These are phyloP conservation scores for Miscanthus sacchariflorus DNA, from an alignment of 202 grass and related monocot species.

Conservation along the genomic window DNA sequence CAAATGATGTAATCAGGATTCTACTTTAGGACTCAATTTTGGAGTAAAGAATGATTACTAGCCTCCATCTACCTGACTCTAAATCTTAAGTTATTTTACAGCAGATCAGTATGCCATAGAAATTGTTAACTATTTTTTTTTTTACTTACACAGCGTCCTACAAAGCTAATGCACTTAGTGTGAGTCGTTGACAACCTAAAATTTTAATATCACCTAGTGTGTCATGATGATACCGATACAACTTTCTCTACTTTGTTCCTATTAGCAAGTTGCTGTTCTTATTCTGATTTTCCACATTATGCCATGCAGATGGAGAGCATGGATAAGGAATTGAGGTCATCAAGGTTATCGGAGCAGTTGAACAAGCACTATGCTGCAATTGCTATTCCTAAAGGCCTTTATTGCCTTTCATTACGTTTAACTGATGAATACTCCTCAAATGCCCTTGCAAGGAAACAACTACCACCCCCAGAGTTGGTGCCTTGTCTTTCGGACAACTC, in stretches of 20 bases:
- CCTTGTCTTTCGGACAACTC: constrained; percentile 83
- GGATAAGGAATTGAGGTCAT: constrained; percentile 88
- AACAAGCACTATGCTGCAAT: constrained; percentile 98
- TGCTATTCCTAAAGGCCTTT: constrained; percentile 92
- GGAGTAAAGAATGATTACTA: constrained; percentile 25
- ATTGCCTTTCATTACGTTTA: constrained; percentile 94
- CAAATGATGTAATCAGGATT: neutral
- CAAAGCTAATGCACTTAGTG: constrained; percentile 27
- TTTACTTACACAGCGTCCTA: neutral
- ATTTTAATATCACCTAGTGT: constrained; percentile 41
- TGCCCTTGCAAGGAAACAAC: constrained; percentile 90
- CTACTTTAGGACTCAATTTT: neutral
- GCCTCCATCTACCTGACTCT: constrained; percentile 7
- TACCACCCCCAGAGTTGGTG: constrained; percentile 89
- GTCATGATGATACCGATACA: constrained; percentile 25
- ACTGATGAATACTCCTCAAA: constrained; percentile 99
- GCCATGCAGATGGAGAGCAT: constrained; percentile 90
- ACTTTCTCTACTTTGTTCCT: constrained; percentile 27
- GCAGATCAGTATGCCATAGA: neutral
- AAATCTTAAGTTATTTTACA: constrained; percentile 24
- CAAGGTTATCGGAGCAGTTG: constrained; percentile 86
- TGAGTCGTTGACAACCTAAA: constrained; percentile 8
- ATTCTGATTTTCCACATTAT: constrained; percentile 44
- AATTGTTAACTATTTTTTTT: neutral
- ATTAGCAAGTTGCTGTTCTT: constrained; percentile 44